phyloP scores from a whole-genome alignment of 495 filamentous ascomycete genomes.

The Hypomontagnella monticulosa region DNA sequence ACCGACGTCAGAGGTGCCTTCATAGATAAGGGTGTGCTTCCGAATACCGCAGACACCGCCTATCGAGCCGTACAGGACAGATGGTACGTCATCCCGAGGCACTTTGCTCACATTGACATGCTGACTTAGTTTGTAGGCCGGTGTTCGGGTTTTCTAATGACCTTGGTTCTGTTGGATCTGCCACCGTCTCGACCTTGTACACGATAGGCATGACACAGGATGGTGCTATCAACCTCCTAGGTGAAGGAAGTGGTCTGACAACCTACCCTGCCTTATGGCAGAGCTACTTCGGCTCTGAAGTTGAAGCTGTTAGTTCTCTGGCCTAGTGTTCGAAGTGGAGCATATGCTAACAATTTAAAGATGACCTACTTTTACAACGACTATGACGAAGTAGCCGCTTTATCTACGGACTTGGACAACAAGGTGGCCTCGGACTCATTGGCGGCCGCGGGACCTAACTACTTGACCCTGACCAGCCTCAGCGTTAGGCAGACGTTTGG shows the following conservation, averaged over 20 bases:
- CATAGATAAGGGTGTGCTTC: conserved; percentile 66
- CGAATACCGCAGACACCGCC: conserved; percentile 70
- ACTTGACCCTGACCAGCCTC: conserved; percentile 84
- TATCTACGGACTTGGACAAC: conserved; percentile 71
- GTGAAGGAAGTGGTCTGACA: conserved; percentile 69
- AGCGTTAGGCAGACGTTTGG: conserved; percentile 88
- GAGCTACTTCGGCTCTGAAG: conserved; percentile 69
- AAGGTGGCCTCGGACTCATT: conserved; percentile 77
- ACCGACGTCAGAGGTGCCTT: conserved; percentile 72
- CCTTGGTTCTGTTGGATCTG: conserved; percentile 59
- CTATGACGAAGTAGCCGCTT: conserved; percentile 61
- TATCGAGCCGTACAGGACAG: conserved; percentile 77
- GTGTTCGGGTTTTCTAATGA: conserved; percentile 90
- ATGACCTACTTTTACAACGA: conserved; percentile 78
- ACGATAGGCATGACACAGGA: conserved; percentile 83
- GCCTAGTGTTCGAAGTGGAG: conserved; percentile 2
- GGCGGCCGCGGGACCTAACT: conserved; percentile 70
- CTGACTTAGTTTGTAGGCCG: conserved; percentile 59
- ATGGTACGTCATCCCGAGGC: conserved; percentile 54
- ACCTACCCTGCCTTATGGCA: conserved; percentile 82
- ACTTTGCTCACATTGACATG: neutral
- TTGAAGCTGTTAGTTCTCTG: conserved; percentile 53
- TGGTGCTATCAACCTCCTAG: conserved; percentile 80
- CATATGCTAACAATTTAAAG: conserved; percentile 26
- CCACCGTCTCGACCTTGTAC: conserved; percentile 64